Base-by-base conservation (phyloP, 495 filamentous ascomycete genomes). In the Aspergillus hancockii region DNA sequence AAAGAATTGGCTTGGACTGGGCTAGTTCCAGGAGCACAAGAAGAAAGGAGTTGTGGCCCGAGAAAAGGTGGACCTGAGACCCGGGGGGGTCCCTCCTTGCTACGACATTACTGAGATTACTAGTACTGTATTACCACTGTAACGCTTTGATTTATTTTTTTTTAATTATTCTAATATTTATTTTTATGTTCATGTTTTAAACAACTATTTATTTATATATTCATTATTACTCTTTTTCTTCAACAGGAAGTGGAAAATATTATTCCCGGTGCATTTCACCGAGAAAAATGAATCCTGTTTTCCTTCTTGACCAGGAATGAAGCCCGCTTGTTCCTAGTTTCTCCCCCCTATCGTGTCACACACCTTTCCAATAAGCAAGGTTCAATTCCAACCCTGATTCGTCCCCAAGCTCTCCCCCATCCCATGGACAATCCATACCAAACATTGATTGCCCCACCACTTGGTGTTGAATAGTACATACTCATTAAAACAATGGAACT, bases 11-110 rank as follows among this genome's bases (percentile, higher is more conserved):
- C 59, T 61, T 69, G 25, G 25, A 28, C 25, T 28, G 25, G 25
- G 10, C 36, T 2, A 40, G 2, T 47, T 65, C 58, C 61, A 63
- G 67, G 65, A 68, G 63, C 60, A 62, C 61, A 57, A 60, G 49
- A 57, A 60, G 49, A 73, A 74, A 76, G 71, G 74, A 76, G 75
- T 70, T 66, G 70, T 59, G 57, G 68, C 71, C 68, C 69, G 67
- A 70, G 69, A 61, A 7, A 57, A 65, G 59, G 60, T 58, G 61
- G 68, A 62, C 45, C 47, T 63, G 54, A 52, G 53, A 57, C 56
- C 52, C 49, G 51, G 65, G 59, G 61, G 52, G 19, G 25, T 30
- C 28, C 54, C 57, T 58, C 58, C 61, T 62, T 63, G 55, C 58
- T 40, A 58, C n/a, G 28, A 13, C 5, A 13, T 34, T 30, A 53